Evolutionary conservation across 306 rosid species (phyloP).

Genomic region (Rubus idaeus): DNA sequence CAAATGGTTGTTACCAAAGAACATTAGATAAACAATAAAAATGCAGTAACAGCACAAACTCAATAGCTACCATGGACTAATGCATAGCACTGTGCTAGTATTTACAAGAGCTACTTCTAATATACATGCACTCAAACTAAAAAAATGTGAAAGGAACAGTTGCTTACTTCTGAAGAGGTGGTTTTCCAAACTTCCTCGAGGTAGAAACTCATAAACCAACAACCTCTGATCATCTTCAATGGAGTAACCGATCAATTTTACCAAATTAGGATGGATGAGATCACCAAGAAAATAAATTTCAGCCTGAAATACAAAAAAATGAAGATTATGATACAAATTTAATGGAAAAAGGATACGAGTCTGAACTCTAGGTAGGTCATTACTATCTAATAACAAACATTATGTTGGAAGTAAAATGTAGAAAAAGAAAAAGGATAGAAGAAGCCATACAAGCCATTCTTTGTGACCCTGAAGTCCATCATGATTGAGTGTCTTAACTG

Average conservation of each 20-base stretch:
- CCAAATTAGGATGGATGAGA: conserved; percentile 84
- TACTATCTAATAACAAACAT: neutral
- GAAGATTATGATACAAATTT: conserved; percentile 23
- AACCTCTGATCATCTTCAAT: conserved; percentile 92
- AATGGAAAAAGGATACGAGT: neutral
- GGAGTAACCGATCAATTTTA: conserved; percentile 87
- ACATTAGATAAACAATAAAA: conserved; percentile 26
- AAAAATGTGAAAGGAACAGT: conserved; percentile 35
- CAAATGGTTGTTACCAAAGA: conserved; percentile 44
- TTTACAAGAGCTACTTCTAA: conserved; percentile 3
- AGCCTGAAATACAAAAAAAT: conserved; percentile 57
- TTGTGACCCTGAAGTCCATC: conserved; percentile 98
- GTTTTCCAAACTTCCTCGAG: conserved; percentile 97
- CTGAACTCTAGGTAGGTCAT: too few relatives aligned
- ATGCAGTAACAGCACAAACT: conserved; percentile 17
- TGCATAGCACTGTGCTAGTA: neutral
- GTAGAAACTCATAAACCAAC: conserved; percentile 93
- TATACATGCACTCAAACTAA: neutral
- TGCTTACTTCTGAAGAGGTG: conserved; percentile 93
- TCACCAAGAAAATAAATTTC: conserved; percentile 92
- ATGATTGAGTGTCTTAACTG: conserved; percentile 94
- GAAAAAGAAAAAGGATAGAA: conserved; percentile 7
- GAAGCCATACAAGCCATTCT: conserved; percentile 90
- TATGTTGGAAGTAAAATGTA: neutral
- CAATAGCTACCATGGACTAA: neutral